Conservation (phyloP, 2,329 filamentous ascomycete species). For the Mollisia scopiformis region DNA sequence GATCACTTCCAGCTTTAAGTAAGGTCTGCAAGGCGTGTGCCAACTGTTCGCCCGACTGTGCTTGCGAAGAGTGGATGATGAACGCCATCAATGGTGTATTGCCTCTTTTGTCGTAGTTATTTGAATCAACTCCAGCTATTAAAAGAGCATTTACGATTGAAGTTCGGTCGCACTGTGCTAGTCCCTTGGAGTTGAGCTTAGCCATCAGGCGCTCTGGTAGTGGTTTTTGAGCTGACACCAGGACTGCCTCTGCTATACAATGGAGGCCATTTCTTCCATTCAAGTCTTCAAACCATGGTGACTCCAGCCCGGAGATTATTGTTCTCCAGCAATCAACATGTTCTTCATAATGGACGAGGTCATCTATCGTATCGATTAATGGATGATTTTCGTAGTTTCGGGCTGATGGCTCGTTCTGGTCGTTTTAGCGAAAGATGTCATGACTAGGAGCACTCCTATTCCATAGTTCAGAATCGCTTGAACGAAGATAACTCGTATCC, state of each 20-base stretch:
- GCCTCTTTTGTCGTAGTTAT: constrained; percentile 6
- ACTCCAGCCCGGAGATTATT: background rate
- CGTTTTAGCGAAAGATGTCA: too few species aligned
- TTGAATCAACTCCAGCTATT: background rate
- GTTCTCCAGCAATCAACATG: background rate
- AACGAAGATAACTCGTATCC: too few species aligned
- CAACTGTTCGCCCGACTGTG: background rate
- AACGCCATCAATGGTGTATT: constrained; percentile 15
- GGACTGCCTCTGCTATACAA: background rate
- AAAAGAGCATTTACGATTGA: background rate
- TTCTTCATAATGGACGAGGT: background rate
- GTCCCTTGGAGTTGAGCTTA: background rate
- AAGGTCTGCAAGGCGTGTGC: background rate
- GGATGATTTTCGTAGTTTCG: constrained; percentile 8
- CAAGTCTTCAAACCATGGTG: background rate
- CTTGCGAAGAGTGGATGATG: background rate
- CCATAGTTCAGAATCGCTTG: too few species aligned
- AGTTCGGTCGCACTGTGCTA: background rate
- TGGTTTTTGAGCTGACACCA: background rate
- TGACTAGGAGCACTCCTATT: too few species aligned
- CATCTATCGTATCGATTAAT: background rate
- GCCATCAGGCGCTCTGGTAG: background rate
- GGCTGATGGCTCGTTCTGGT: background rate
- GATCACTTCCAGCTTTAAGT: constrained; percentile 3
- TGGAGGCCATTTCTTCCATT: background rate